Base-by-base conservation (phyloP, 2,329 filamentous ascomycete species). In the Ophiostoma triangulosporum region DNA sequence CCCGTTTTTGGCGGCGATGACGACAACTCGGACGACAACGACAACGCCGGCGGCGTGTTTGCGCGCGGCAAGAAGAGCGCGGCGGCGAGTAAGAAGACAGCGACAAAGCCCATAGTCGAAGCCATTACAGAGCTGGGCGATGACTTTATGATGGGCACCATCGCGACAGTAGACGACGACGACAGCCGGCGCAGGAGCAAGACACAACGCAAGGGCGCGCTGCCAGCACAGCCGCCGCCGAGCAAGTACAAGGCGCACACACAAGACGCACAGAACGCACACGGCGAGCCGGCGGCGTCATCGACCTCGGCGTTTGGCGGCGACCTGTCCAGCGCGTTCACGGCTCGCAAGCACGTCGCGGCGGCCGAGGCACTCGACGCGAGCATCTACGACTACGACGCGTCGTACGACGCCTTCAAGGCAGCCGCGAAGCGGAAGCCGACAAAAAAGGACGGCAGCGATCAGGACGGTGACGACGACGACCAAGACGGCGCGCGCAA, bases 341-440 rank as follows among this genome's bases (percentile, higher is more conserved):
- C 79, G 29, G 79, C 84, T 26, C 77, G 78, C 52, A 80, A 77
- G 60, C 75, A 84, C 60, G 77, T 79, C 35, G 73, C 81, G 58
- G 78, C 79, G 15, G 86, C 85, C 2, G 73, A 81, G 57, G 74
- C 79, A 56, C 64, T 84, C 8, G 87, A 93, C 62, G 72, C 85
- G 1, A 83, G 80, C 49, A 82, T 93, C 60, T 93, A 90, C 71
- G 87, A 93, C 68, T 94, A 93, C 69, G 88, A 94, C 65, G 77
- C 77, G 1, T 85, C 88, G 22, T 90, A 88, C 69, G 86, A 91
- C 61, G 84, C 83, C 1, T 73, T 91, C 38, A 84, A 87, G 59
- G 77, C 80, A 15, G 75, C 81, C 56, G 76, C 79, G 60, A 69
- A 69, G 2, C 68, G 71, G 46, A 68, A 70, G 29, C 72, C 52